phyloP scores from a whole-genome alignment of 2,329 filamentous ascomycete genomes.

The Aspergillus unguis region DNA sequence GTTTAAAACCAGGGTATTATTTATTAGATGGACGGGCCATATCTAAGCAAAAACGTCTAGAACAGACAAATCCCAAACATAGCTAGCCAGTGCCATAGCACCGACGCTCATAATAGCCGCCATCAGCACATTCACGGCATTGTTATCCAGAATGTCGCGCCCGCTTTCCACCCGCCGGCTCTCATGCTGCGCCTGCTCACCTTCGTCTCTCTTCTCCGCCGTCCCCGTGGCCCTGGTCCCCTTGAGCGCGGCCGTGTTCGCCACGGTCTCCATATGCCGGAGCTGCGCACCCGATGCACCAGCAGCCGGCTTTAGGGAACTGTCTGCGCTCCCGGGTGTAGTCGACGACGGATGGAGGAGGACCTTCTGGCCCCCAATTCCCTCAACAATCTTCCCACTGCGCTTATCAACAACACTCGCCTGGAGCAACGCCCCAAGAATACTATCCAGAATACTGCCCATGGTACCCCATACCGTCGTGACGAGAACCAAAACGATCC shows the following conservation, averaged over 20 bases:
- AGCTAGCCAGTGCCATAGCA: constrained; percentile 60
- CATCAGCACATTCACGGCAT: constrained; percentile 93
- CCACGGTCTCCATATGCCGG: constrained; percentile 27
- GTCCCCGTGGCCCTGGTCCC: constrained; percentile 18
- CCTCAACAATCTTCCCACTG: constrained; percentile 85
- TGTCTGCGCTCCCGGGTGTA: constrained; percentile 18
- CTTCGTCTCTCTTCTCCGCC: constrained; percentile 15
- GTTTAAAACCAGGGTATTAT: too few relatives aligned
- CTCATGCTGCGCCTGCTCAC: constrained; percentile 44
- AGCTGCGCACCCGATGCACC: constrained; percentile 23
- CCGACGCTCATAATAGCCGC: constrained; percentile 74
- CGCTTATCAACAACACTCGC: constrained; percentile 79
- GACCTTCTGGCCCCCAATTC: constrained; percentile 63
- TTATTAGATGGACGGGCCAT: neutral
- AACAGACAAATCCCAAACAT: constrained; percentile 30
- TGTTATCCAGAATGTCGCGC: constrained; percentile 80
- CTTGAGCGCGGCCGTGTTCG: constrained; percentile 28
- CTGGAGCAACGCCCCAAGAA: constrained; percentile 81
- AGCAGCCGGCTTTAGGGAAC: constrained; percentile 3
- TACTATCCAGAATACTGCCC: constrained; percentile 81
- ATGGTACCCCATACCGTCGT: constrained; percentile 70
- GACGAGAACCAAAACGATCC: constrained; percentile 47
- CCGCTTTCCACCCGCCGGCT: constrained; percentile 66
- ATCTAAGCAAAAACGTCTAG: constrained; percentile 2
- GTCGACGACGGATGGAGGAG: constrained; percentile 27